These are phyloP conservation scores for Leccinum solheimii DNA, from an alignment of 1,284 basidiomycete species.

Conservation along the genomic window DNA sequence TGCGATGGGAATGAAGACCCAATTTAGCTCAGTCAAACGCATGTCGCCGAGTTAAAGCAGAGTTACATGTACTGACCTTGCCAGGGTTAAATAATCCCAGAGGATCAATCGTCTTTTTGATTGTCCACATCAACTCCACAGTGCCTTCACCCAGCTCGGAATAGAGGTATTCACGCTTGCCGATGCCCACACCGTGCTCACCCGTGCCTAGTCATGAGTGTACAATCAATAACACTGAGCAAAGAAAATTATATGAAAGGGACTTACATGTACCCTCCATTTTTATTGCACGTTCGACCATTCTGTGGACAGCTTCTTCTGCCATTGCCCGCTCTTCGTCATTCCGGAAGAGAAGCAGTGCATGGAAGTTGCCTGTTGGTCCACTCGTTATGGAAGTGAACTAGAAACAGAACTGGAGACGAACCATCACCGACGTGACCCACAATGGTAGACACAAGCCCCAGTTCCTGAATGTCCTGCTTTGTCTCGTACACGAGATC, in stretches of 20 bases:
- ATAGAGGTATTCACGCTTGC: conserved; percentile 73
- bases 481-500: conserved; percentile 76
- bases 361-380: conserved; percentile 53
- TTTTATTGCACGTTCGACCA: conserved; percentile 71
- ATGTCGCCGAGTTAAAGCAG: background rate
- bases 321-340: conserved; percentile 59
- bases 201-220: conserved; percentile 58
- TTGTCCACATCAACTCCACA: conserved; percentile 80
- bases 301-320: conserved; percentile 57
- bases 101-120: conserved; percentile 80
- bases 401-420: conserved; percentile 22
- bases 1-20: background rate
- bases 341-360: conserved; percentile 58
- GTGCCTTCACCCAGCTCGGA: conserved; percentile 83
- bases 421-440: conserved; percentile 88
- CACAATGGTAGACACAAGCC: conserved; percentile 64
- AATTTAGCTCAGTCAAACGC: background rate
- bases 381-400: background rate
- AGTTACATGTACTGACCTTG: conserved; percentile 50
- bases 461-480: conserved; percentile 62
- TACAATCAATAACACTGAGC: background rate
- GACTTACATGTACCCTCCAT: conserved; percentile 75
- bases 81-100: conserved; percentile 82
- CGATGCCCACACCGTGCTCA: conserved; percentile 89
- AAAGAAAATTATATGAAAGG: background rate